phyloP scores from a whole-genome alignment of 305 asterid species.

The Fraxinus sp. region DNA sequence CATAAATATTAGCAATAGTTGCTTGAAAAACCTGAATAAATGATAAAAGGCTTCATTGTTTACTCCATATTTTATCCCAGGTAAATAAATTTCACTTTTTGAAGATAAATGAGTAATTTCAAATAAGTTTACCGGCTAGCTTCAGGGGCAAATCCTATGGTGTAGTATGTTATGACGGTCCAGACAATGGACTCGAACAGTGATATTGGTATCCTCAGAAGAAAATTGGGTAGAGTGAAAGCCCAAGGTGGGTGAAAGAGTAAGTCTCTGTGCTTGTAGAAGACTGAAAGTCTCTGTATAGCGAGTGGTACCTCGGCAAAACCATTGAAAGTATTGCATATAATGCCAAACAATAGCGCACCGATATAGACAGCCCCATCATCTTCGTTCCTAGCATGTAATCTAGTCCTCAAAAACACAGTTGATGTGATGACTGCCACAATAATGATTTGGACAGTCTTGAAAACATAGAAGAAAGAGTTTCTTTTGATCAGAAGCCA shows the following conservation, averaged over 20 bases:
- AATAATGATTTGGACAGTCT: constrained; percentile 67
- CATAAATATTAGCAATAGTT: constrained; percentile 53
- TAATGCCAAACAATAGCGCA: constrained; percentile 56
- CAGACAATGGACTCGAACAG: constrained; percentile 62
- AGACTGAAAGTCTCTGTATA: constrained; percentile 77
- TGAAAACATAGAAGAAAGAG: constrained; percentile 70
- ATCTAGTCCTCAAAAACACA: constrained; percentile 53
- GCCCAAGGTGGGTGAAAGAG: constrained; percentile 84
- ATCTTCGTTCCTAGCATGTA: constrained; percentile 51
- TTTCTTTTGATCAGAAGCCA: constrained; percentile 78
- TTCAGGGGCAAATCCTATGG: constrained; percentile 81
- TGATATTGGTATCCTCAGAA: constrained; percentile 68
- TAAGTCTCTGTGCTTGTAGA: constrained; percentile 81
- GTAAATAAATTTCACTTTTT: not conserved
- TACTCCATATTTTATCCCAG: not conserved
- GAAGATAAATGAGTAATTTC: not conserved
- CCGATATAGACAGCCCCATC: constrained; percentile 64
- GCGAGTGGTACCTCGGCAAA: constrained; percentile 60
- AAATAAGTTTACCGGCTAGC: constrained; percentile 53
- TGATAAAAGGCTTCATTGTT: not conserved
- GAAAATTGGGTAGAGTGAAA: constrained; percentile 65
- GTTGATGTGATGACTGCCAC: constrained; percentile 62
- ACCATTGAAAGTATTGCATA: constrained; percentile 69
- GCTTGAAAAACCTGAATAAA: constrained; percentile 81
- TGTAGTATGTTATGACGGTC: constrained; percentile 67